Conservation (phyloP, 306 rosid genomes). For the Trifolium repens region DNA sequence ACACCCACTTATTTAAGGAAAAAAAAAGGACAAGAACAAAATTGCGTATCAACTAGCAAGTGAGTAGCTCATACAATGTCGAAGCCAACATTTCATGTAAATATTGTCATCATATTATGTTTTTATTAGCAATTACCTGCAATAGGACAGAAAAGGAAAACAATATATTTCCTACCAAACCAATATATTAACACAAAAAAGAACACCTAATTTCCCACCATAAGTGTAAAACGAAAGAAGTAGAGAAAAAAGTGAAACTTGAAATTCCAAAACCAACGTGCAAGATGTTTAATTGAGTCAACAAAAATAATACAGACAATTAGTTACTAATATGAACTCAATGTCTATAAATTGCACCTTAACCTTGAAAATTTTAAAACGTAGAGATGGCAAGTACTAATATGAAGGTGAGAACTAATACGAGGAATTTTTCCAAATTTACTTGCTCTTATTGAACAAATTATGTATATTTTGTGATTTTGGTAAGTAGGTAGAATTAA, state of each 20-base stretch:
- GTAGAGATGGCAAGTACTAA: background rate
- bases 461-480: too few species aligned
- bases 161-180: conserved; percentile 5
- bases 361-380: background rate
- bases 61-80: too few species aligned
- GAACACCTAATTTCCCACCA: conserved; percentile 22
- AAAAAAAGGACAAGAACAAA: too few species aligned
- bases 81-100: too few species aligned
- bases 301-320: conserved; percentile 13
- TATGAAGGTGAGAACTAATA: conserved; percentile 24
- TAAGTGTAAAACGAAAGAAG: conserved; percentile 22
- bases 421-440: too few species aligned
- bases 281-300: conserved; percentile 1
- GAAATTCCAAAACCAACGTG: background rate
- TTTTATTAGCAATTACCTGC: background rate
- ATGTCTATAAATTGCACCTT: background rate
- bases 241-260: background rate
- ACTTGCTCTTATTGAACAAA: too few species aligned
- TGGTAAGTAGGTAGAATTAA: too few species aligned
- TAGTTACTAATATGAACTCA: background rate
- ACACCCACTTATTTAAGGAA: too few species aligned
- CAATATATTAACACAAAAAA: background rate
- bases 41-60: too few species aligned
- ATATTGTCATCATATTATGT: too few species aligned
- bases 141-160: background rate